Evolutionary conservation across 192 early-diverging fungal species (phyloP), one percentile per base, ranked within the genome.

Genomic region (Linnemannia exigua): DNA sequence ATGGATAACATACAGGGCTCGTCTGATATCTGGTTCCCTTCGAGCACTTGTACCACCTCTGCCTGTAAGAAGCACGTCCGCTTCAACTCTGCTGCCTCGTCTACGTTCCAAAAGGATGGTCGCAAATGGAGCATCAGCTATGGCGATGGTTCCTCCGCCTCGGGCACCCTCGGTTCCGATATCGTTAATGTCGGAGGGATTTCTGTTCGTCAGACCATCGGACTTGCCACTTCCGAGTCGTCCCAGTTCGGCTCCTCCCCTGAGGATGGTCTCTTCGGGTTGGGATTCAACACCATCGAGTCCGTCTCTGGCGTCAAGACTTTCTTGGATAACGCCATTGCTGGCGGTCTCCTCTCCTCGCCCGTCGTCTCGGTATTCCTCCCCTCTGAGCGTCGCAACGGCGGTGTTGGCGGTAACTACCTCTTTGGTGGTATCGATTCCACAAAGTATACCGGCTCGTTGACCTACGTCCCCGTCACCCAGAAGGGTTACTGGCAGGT

Each of bases 281-380:
- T 94, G 15, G 92, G 90, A 16, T 93, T 91, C 89, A 87, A 93
- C 67, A 67, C 75, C 1, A 82, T 89, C 16, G 77, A 87, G 17
- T 76, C 86, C 25, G 88, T 87, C 5, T 22, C 50, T 33, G 89
- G 85, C 46, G 75, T 85, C 44, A 84, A 84, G 72, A 90, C 88
- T 8, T 91, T 90, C 63, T 67, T 93, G 41, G 89, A 91, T 70
- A 92, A 91, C 73, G 87, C 92, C 58, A 87, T 92, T 52, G 85
- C 89, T 19, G 88, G 93, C 71, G 83, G 85, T 46, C 75, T 89
- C 41, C 77, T 95, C 2, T 77, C 87, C n/a, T 73, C 89, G 31
- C 92, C 94, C 16, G 79, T 92, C 11, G 93, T 93, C 78, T 91
- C 91, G 12, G 93, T 95, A 36, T 93, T 91, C 75, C 83, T 95